Percentiles rank a stretch among this genome's conserved stretches.
phyloP scores from a whole-genome alignment of 2,329 filamentous ascomycete genomes.

The Chlorencoelia australis region DNA sequence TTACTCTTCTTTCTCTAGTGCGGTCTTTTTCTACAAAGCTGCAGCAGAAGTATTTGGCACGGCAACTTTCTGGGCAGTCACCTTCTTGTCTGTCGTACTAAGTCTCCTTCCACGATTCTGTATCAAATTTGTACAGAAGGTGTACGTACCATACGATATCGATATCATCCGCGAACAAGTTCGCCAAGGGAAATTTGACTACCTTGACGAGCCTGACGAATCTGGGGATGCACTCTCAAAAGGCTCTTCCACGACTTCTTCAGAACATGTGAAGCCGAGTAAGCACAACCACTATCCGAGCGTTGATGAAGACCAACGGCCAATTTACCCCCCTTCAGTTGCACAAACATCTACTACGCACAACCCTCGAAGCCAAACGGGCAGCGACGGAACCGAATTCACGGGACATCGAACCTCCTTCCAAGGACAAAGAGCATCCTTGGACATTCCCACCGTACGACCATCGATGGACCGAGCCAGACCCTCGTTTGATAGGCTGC shows the following conservation, averaged over 20 bases:
- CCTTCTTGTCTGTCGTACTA: conserved; percentile 68
- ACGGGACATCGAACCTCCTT: conserved; percentile 56
- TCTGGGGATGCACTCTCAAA: conserved; percentile 31
- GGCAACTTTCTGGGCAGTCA: conserved; percentile 78
- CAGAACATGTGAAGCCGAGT: conserved; percentile 39
- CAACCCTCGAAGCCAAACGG: conserved; percentile 73
- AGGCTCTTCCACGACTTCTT: conserved; percentile 44
- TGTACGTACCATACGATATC: conserved; percentile 85
- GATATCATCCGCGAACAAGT: conserved; percentile 95
- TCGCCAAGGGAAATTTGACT: conserved; percentile 69
- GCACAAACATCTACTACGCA: conserved; percentile 68
- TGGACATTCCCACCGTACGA: conserved; percentile 35
- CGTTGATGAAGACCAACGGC: conserved; percentile 77
- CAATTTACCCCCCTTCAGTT: conserved; percentile 88
- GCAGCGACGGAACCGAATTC: conserved; percentile 89
- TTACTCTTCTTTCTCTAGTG: conserved; percentile 45
- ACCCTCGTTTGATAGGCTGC: conserved; percentile 80
- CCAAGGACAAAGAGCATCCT: conserved; percentile 51
- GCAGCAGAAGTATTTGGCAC: conserved; percentile 71
- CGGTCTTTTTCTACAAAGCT: conserved; percentile 66
- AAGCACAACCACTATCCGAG: conserved; percentile 50
- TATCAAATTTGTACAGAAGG: conserved; percentile 82
- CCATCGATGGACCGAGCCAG: conserved; percentile 49
- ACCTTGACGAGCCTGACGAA: conserved; percentile 38
- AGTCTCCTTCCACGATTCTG: conserved; percentile 82